These are phyloP conservation scores for Aquilaria sinensis DNA, from an alignment of 345 rosid genomes.

Conservation along the genomic window DNA sequence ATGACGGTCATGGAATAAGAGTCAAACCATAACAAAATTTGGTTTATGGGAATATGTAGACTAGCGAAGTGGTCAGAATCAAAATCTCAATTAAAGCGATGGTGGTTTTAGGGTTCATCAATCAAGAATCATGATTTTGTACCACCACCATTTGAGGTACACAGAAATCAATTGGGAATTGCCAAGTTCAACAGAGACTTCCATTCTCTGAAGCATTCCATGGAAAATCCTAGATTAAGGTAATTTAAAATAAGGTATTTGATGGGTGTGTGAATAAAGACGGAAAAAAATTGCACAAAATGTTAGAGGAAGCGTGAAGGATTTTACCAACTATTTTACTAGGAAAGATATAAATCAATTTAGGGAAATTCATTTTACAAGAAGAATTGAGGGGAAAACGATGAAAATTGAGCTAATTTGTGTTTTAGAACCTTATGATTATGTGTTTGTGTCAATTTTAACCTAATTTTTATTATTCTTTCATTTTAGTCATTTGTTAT, in stretches of 20 bases:
- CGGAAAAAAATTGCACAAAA: slow-evolving; percentile 48
- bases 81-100: slow-evolving; percentile 78
- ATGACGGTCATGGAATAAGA: too few relatives aligned
- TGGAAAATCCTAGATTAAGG: slow-evolving; percentile 55
- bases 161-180: slow-evolving; percentile 72
- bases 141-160: slow-evolving; percentile 95
- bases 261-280: slow-evolving; percentile 59
- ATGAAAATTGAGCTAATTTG: too few relatives aligned
- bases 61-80: slow-evolving; percentile 64
- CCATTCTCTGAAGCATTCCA: slow-evolving; percentile 56
- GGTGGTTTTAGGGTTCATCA: slow-evolving; percentile 47
- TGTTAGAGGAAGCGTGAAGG: slow-evolving; percentile 72
- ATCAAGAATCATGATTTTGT: slow-evolving; percentile 68
- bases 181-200: slow-evolving; percentile 41
- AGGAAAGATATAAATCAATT: too few relatives aligned
- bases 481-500: too few relatives aligned
- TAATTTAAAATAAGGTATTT: slow-evolving; percentile 43
- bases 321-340: slow-evolving; percentile 6
- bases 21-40: too few relatives aligned
- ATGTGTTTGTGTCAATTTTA: too few relatives aligned
- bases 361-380: too few relatives aligned
- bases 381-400: too few relatives aligned
- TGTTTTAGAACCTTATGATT: too few relatives aligned
- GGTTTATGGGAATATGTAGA: slow-evolving; percentile 62
- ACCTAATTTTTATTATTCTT: too few relatives aligned